Conservation (phyloP, 768 basidiomycete genomes). For the Mycena capillaripes region DNA sequence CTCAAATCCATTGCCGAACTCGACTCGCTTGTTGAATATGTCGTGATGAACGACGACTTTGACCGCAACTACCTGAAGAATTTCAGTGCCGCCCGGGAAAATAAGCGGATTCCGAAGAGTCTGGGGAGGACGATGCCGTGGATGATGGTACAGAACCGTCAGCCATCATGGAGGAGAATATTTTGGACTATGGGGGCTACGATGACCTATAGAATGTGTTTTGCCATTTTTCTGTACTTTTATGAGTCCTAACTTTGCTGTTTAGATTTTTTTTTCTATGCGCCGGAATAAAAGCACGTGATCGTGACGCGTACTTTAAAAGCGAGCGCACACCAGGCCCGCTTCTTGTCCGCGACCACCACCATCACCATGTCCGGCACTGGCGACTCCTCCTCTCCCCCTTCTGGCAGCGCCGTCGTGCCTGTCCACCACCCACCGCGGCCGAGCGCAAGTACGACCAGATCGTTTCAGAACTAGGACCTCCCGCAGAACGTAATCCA, state of each 20-base stretch:
- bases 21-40: too few relatives aligned
- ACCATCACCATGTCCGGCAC: not conserved
- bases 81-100: too few relatives aligned
- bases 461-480: not conserved
- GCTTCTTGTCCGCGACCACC: conserved; percentile 8
- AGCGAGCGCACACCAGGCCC: not conserved
- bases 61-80: too few relatives aligned
- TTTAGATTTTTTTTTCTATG: not conserved
- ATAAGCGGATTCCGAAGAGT: too few relatives aligned
- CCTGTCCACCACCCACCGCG: not conserved
- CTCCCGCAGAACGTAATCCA: too few relatives aligned
- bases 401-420: not conserved
- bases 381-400: not conserved
- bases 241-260: too few relatives aligned
- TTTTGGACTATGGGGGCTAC: not conserved
- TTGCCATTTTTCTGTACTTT: not conserved
- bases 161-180: not conserved
- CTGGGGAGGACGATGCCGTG: too few relatives aligned
- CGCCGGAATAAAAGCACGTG: not conserved
- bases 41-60: too few relatives aligned
- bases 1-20: too few relatives aligned
- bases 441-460: conserved; percentile 4
- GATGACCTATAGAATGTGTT: not conserved
- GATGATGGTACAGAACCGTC: too few relatives aligned
- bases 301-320: conserved; percentile 5